Evolutionary conservation across 345 rosid genomes (phyloP).

Genomic region (Zanthoxylum bungeanum): DNA sequence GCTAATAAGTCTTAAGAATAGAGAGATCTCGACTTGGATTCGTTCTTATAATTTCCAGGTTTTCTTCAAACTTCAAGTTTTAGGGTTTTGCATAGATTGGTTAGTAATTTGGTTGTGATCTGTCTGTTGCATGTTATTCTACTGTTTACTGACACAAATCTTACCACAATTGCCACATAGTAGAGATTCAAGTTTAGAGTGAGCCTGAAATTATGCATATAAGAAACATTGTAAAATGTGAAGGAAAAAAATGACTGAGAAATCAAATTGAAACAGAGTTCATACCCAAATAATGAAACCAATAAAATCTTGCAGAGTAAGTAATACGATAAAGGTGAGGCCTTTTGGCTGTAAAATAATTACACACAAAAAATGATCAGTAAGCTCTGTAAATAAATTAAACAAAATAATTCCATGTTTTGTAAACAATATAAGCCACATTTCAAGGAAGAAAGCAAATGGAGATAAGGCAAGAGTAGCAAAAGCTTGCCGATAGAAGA

Average conservation of each 20-base stretch:
- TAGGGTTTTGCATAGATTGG: too few relatives aligned
- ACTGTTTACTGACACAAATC: too few relatives aligned
- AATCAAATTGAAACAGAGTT: too few relatives aligned
- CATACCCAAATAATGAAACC: too few relatives aligned
- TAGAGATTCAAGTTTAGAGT: conserved; percentile 66
- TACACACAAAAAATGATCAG: neutral
- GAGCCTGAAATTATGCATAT: conserved; percentile 39
- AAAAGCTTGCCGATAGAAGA: conserved; percentile 75
- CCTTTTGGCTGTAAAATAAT: conserved; percentile 41
- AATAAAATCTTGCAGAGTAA: too few relatives aligned
- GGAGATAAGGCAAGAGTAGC: conserved; percentile 68
- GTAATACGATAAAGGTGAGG: too few relatives aligned
- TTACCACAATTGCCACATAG: conserved; percentile 59
- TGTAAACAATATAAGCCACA: conserved; percentile 30
- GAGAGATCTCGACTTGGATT: too few relatives aligned
- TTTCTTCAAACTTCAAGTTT: too few relatives aligned
- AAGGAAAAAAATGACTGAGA: conserved; percentile 8
- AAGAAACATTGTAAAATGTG: neutral
- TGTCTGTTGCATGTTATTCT: too few relatives aligned
- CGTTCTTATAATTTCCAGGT: too few relatives aligned
- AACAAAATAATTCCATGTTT: neutral
- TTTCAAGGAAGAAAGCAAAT: conserved; percentile 68
- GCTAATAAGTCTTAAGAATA: too few relatives aligned
- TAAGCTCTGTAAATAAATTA: neutral
- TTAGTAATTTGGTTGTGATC: too few relatives aligned